A percentile compares a stretch with the other conserved stretches of the same genome.
Evolutionary conservation across 495 filamentous ascomycete genomes (phyloP).

Genomic region (Hypoxylon fragiforme): DNA sequence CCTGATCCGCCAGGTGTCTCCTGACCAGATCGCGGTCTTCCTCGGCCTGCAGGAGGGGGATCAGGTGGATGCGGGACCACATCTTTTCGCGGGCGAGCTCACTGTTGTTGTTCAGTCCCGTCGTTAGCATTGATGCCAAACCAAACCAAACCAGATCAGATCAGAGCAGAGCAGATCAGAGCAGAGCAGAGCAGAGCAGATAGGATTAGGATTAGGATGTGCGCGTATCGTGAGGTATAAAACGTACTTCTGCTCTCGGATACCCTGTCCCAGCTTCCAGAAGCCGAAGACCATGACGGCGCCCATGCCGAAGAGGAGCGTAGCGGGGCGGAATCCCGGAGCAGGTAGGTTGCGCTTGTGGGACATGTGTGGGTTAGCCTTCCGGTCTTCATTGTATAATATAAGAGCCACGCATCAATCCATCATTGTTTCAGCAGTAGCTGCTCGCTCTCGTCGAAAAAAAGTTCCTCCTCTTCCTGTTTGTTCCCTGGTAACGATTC

Average conservation of each 20-base stretch:
- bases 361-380: constrained; percentile 5
- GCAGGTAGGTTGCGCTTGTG: constrained; percentile 85
- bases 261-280: constrained; percentile 76
- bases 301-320: constrained; percentile 74
- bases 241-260: constrained; percentile 84
- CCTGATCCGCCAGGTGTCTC: constrained; percentile 80
- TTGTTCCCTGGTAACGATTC: too few species aligned
- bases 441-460: background rate
- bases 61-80: constrained; percentile 91
- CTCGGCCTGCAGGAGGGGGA: constrained; percentile 91
- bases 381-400: background rate
- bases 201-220: background rate
- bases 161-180: background rate
- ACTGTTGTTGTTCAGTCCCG: constrained; percentile 49
- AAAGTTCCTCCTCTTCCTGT: too few species aligned
- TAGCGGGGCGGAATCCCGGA: constrained; percentile 81
- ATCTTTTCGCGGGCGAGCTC: constrained; percentile 96
- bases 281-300: constrained; percentile 84
- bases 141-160: too few species aligned
- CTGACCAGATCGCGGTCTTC: constrained; percentile 93
- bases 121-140: constrained; percentile 6
- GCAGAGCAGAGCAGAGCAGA: background rate
- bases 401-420: too few species aligned
- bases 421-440: background rate
- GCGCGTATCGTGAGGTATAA: constrained; percentile 2